Evolutionary conservation across 2,329 filamentous ascomycete genomes (phyloP), one percentile per base, ranked within the genome.

Genomic region (Paracorniculantispora psalliotae): DNA sequence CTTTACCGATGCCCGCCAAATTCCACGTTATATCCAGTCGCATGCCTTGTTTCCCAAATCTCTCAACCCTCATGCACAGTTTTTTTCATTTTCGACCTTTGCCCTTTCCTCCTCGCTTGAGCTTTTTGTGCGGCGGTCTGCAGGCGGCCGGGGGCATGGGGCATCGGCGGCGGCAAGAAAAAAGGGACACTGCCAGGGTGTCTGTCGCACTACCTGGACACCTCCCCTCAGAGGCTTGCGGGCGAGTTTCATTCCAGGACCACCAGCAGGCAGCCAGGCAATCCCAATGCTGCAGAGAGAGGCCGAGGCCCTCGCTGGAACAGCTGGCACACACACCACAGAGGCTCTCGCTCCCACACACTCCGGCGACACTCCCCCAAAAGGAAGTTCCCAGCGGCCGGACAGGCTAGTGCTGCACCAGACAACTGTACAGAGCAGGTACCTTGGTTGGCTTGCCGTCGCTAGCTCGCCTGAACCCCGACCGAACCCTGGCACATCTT

Each of bases 91-190:
- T 49, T 57, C 9, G 2, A 21, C 6, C 21, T 33, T 47, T 57
- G 48, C 56, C 56, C 48, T 52, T 48, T 37, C 48, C 39, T 51
- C n/a, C 48, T 59, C 56, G 56, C 56, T 59, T 59, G 56, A 28
- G 23, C 48, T 52, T 46, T 58, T 48, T 53, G 28, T 59, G 37
- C 57, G 28, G 58, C 44, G 50, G 58, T 56, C 58, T 54, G 51
- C 51, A 44, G 17, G 43, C 12, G 35, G 56, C 37, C 33, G 48
- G 28, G 37, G 28, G 26, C 44, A 57, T 57, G 55, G 50, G 58
- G 43, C 58, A 7, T 13, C 25, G 23, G 44, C 28, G 12, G 46
- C 44, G 35, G 46, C 33, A 33, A 39, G 39, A 47, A 43, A 49
- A 57, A 48, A 28, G 39, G 12, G 33, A 48, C 10, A 30, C 15